Conservation (phyloP, 1,139 yeast genomes). For the Saccharomyces hybrid region DNA sequence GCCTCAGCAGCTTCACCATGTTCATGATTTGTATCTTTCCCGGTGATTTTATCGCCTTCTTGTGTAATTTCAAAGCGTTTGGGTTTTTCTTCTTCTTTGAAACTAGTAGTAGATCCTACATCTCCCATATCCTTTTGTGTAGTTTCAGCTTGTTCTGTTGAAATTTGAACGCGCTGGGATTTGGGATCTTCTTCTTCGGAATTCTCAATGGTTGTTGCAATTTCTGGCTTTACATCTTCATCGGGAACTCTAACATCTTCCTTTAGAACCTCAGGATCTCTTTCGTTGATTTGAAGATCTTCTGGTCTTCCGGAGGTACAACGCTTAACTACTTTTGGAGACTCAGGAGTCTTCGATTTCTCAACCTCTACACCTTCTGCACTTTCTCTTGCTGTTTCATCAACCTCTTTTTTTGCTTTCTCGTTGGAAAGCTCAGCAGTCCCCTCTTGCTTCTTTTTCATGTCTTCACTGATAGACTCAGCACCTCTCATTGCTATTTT, state of each 20-base stretch:
- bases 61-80: not conserved
- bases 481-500: not conserved
- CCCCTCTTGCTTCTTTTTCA: not conserved
- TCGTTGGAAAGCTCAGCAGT: not conserved
- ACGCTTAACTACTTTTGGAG: not conserved
- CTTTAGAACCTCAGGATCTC: not conserved
- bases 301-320: not conserved
- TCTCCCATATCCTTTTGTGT: not conserved
- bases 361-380: not conserved
- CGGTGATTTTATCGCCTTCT: not conserved
- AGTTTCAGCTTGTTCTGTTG: not conserved
- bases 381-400: not conserved
- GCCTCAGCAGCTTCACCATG: not conserved
- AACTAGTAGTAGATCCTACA: not conserved
- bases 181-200: not conserved
- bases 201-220: not conserved
- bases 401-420: not conserved
- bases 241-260: not conserved
- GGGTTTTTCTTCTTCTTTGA: not conserved
- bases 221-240: conserved; percentile 1
- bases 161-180: not conserved
- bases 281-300: not conserved
- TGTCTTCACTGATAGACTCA: not conserved
- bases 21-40: not conserved
- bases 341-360: not conserved